Conservation (phyloP, 2,329 filamentous ascomycete species). For the Blastomyces silverae region DNA sequence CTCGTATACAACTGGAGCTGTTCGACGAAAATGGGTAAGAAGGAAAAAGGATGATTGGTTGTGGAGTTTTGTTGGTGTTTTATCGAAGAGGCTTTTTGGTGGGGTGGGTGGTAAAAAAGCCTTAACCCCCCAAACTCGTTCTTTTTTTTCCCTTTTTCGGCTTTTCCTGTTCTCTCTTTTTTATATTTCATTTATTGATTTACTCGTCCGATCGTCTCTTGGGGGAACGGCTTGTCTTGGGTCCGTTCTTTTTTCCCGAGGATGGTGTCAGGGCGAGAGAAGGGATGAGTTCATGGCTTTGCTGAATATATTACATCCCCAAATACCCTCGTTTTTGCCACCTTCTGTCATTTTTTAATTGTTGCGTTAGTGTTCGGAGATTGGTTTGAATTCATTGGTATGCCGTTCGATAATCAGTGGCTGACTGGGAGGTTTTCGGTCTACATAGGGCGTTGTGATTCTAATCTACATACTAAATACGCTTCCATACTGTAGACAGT, state of each 20-base stretch:
- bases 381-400: too few relatives aligned
- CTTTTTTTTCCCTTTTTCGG: not conserved
- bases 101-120: not conserved
- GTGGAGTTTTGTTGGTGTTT: constrained; percentile 32
- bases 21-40: constrained; percentile 8
- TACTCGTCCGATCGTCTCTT: constrained; percentile 21
- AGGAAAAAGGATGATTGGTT: constrained; percentile 39
- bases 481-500: too few relatives aligned
- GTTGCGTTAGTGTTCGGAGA: not conserved
- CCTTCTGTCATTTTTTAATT: not conserved
- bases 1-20: constrained; percentile 6
- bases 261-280: constrained; percentile 33
- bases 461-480: not conserved
- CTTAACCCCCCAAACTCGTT: not conserved
- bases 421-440: not conserved
- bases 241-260: constrained; percentile 22
- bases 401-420: not conserved
- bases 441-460: too few relatives aligned
- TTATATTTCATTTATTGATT: constrained; percentile 18
- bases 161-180: constrained; percentile 14
- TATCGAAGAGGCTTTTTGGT: constrained; percentile 21
- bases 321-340: not conserved
- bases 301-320: constrained; percentile 26
- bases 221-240: constrained; percentile 35
- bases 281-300: constrained; percentile 42